These are phyloP conservation scores for Paracamarosporium sp. DNA, from an alignment of 2,329 filamentous ascomycete species.

Conservation along the genomic window DNA sequence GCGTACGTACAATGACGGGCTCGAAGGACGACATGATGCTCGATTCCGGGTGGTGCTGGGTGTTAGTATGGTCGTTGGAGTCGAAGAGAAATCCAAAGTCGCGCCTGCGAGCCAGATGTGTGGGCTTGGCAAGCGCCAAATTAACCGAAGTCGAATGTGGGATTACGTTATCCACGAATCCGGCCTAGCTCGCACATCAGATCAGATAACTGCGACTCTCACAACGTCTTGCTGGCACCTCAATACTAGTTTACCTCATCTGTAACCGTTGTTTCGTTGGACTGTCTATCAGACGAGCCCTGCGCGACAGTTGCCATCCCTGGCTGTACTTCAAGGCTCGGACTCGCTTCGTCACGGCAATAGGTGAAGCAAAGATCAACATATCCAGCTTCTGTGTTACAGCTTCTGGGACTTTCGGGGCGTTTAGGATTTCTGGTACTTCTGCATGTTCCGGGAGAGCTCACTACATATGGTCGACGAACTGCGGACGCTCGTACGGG, in stretches of 20 bases:
- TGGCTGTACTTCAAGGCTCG: too few species aligned
- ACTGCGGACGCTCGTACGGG: too few species aligned
- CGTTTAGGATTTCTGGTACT: background rate
- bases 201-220: too few species aligned
- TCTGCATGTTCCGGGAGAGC: background rate
- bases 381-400: background rate
- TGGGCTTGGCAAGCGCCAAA: slow-evolving; percentile 11
- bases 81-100: slow-evolving; percentile 10
- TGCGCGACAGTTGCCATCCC: too few species aligned
- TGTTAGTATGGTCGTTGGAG: slow-evolving; percentile 34
- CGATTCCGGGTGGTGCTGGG: slow-evolving; percentile 40
- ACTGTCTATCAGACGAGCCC: too few species aligned
- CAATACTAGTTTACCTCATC: too few species aligned
- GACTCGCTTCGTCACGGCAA: too few species aligned
- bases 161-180: background rate
- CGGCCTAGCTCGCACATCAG: slow-evolving; percentile 1
- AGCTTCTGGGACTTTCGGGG: background rate
- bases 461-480: too few species aligned
- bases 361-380: background rate
- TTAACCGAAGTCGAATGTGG: slow-evolving; percentile 7
- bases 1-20: slow-evolving; percentile 66
- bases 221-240: too few species aligned
- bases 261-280: too few species aligned
- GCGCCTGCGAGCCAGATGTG: slow-evolving; percentile 1
- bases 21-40: slow-evolving; percentile 70